phyloP scores from a whole-genome alignment of 495 filamentous ascomycete genomes.

The Aspergillus cavernicola region DNA sequence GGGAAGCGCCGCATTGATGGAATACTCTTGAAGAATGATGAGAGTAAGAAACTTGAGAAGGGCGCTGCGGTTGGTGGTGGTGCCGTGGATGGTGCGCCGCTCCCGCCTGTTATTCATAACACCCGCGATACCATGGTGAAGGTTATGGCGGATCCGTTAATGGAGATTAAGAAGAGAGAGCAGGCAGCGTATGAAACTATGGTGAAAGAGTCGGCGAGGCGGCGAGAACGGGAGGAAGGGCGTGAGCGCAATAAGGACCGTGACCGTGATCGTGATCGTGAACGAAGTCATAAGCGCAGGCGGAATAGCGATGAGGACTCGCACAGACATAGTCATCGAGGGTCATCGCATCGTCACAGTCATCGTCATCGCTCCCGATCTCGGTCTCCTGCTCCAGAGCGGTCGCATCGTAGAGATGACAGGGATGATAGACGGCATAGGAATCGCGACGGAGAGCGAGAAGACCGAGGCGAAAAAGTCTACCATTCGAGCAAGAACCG shows the following conservation, averaged over 20 bases:
- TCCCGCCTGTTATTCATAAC: slow-evolving; percentile 53
- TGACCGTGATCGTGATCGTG: slow-evolving; percentile 20
- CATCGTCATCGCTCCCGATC: slow-evolving; percentile 28
- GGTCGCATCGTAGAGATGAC: slow-evolving; percentile 30
- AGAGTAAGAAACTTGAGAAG: slow-evolving; percentile 77
- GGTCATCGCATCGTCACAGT: slow-evolving; percentile 29
- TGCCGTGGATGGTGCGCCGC: slow-evolving; percentile 56
- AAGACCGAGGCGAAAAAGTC: slow-evolving; percentile 23
- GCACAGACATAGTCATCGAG: slow-evolving; percentile 22
- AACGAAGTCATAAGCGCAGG: slow-evolving; percentile 21
- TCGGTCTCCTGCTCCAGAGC: slow-evolving; percentile 29
- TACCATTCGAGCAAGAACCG: slow-evolving; percentile 22
- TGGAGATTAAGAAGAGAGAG: slow-evolving; percentile 89
- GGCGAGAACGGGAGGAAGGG: slow-evolving; percentile 20
- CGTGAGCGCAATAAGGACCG: slow-evolving; percentile 18
- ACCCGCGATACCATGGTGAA: slow-evolving; percentile 76
- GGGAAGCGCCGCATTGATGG: slow-evolving; percentile 87
- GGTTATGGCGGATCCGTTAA: slow-evolving; percentile 81
- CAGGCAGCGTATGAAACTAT: slow-evolving; percentile 85
- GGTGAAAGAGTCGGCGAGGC: slow-evolving; percentile 78
- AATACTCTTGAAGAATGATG: slow-evolving; percentile 77
- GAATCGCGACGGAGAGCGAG: slow-evolving; percentile 17
- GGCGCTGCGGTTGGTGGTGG: slow-evolving; percentile 61
- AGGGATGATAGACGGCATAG: slow-evolving; percentile 26
- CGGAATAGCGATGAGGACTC: slow-evolving; percentile 31